These are phyloP conservation scores for Tetratostichococcus sp. DNA, from an alignment of 139 green algal genomes.

Conservation along the genomic window DNA sequence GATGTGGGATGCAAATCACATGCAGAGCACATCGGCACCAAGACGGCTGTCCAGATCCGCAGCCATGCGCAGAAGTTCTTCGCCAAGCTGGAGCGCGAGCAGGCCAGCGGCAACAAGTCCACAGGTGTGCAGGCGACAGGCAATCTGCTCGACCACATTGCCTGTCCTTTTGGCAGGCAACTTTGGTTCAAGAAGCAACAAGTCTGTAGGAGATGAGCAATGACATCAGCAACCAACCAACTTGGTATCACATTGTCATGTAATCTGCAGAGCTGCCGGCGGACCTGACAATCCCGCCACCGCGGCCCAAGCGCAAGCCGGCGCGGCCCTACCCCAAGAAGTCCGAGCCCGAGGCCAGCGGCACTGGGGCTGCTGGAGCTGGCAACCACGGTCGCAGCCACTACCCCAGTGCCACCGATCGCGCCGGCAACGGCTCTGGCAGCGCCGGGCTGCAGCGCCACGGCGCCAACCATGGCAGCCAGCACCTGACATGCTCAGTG, in stretches of 20 bases:
- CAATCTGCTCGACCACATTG: too few relatives aligned
- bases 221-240: too few relatives aligned
- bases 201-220: too few relatives aligned
- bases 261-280: conserved; percentile 18
- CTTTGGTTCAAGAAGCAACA: too few relatives aligned
- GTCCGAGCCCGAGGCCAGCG: conserved; percentile 8
- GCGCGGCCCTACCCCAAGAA: conserved; percentile 73
- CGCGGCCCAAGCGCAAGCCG: conserved; percentile 82
- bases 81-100: conserved; percentile 64
- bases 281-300: conserved; percentile 75
- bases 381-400: too few relatives aligned
- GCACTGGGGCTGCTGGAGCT: not conserved
- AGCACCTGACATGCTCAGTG: not conserved
- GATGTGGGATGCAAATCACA: not conserved
- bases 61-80: conserved; percentile 96
- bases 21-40: conserved; percentile 89
- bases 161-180: too few relatives aligned
- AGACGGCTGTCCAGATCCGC: conserved; percentile 92
- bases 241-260: too few relatives aligned
- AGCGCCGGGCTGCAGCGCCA: not conserved
- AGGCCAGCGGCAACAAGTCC: conserved; percentile 4
- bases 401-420: too few relatives aligned
- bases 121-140: conserved; percentile 2
- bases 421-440: not conserved
- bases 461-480: not conserved